Evolutionary conservation across 1,284 basidiomycete species (phyloP), one percentile per base, ranked within the genome.

Genomic region (Austroboletus niveus): DNA sequence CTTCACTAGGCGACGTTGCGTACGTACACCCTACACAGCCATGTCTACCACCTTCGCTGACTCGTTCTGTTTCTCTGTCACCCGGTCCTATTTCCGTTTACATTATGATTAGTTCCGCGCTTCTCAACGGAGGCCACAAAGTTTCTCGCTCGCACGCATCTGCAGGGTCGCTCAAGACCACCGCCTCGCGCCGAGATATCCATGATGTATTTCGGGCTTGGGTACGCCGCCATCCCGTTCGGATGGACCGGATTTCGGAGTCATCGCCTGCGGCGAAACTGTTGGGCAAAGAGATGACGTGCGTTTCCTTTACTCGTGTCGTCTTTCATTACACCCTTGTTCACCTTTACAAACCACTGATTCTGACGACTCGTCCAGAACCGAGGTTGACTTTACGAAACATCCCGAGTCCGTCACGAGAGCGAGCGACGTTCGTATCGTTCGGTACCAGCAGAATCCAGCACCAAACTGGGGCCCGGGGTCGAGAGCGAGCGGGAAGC

Each of bases 391-490:
- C 65, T 92, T 97, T 63, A 79, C 75, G 34, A 79, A 72, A 43
- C 89, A 96, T 66, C 83, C 87, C 0, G 74, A 80, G 7, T 80
- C 84, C 0, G 75, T 82, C 10, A 80, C 77, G 11, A 69, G 76
- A 10, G 77, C 84, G 5, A 79, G 80, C 12, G 81, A 82, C 51
- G 76, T 88, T 48, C 92, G 92, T 62, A 73, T 94, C 8, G 90
- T 95, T 0, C 81, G 92, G 45, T 98, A 98, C 72, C 96, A 97
- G 71, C 79, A 84, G 60, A 98, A 98, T 67, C 96, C 96, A 4
- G 79, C 85, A 38, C 80, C 88, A 3, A 83, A 97, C 66, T 99
- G 96, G 96, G 96, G 96, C 0, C 96, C 96, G 4, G 84, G 78
- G n/a, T 77, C 77, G 47, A 84, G 76, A 60, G 85, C 86, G 31